These are phyloP conservation scores for Phytophthora syringae DNA, from an alignment of 352 stramenopile species.

Conservation along the genomic window DNA sequence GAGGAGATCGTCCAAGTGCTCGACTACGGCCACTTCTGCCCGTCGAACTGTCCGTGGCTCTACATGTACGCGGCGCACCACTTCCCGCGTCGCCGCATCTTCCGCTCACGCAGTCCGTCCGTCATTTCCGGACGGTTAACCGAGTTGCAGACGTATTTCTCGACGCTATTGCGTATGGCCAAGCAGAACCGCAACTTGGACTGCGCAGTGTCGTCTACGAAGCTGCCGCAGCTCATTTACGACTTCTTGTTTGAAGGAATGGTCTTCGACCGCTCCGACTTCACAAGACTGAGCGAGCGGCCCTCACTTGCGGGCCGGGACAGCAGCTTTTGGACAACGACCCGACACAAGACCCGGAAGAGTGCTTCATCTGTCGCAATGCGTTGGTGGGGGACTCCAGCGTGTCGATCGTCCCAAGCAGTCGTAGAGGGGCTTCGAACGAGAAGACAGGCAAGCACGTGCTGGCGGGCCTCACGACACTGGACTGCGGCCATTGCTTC, in stretches of 20 bases:
- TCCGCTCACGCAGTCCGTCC: conserved; percentile 67
- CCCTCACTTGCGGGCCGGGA: conserved; percentile 36
- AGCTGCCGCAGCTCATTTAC: conserved; percentile 74
- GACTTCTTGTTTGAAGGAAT: conserved; percentile 86
- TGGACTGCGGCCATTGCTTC: conserved; percentile 85
- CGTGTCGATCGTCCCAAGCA: conserved; percentile 42
- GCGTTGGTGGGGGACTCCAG: conserved; percentile 43
- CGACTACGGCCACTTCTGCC: conserved; percentile 82
- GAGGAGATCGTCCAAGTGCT: conserved; percentile 60
- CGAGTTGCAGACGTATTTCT: conserved; percentile 75
- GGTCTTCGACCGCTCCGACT: conserved; percentile 78
- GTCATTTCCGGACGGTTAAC: conserved; percentile 67
- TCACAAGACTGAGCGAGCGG: conserved; percentile 71
- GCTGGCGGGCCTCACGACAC: conserved; percentile 67
- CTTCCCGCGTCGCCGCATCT: conserved; percentile 80
- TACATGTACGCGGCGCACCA: conserved; percentile 84
- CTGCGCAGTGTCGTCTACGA: conserved; percentile 61
- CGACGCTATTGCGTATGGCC: conserved; percentile 61
- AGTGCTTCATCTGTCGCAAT: conserved; percentile 68
- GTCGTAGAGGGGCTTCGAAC: conserved; percentile 17
- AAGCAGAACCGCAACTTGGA: conserved; percentile 71
- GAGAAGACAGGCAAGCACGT: conserved; percentile 38
- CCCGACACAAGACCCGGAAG: conserved; percentile 43
- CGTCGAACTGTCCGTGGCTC: conserved; percentile 83
- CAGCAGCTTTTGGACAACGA: conserved; percentile 43